A percentile compares a stretch with the other conserved stretches of the same genome.
phyloP scores from a whole-genome alignment of 192 early-diverging fungal species.

The Backusella tuberculispora region DNA sequence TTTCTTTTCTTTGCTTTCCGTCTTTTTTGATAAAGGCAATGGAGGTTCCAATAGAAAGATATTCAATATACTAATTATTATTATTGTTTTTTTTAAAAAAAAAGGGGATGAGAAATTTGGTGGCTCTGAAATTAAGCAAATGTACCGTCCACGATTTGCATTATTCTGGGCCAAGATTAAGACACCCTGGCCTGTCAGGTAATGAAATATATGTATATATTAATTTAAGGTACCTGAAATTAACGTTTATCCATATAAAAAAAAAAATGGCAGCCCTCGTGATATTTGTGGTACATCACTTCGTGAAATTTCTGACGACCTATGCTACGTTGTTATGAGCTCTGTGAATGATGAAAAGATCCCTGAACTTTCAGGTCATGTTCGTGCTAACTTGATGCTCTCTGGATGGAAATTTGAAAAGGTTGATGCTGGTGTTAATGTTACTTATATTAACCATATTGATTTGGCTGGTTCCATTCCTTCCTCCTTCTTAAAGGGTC shows the following conservation, averaged over 20 bases:
- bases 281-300: conserved; percentile 50
- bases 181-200: conserved; percentile 42
- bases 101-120: conserved; percentile 46
- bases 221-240: background rate
- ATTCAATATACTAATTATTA: background rate
- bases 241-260: background rate
- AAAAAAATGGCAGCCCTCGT: conserved; percentile 38
- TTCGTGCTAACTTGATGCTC: conserved; percentile 51
- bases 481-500: conserved; percentile 47
- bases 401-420: conserved; percentile 56
- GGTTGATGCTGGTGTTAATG: conserved; percentile 39
- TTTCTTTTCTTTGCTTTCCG: no score
- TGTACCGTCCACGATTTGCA: conserved; percentile 29
- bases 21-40: no score
- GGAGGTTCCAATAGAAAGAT: background rate
- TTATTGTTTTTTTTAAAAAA: background rate
- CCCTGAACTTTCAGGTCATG: conserved; percentile 51
- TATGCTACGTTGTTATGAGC: conserved; percentile 46
- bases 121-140: conserved; percentile 35
- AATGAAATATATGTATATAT: background rate
- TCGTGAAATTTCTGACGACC: conserved; percentile 34
- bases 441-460: conserved; percentile 55
- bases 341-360: conserved; percentile 52
- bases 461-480: conserved; percentile 60
- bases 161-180: conserved; percentile 42